Evolutionary conservation across 495 filamentous ascomycete species (phyloP).

Genomic region (Pyrenopolyporus hunteri): DNA sequence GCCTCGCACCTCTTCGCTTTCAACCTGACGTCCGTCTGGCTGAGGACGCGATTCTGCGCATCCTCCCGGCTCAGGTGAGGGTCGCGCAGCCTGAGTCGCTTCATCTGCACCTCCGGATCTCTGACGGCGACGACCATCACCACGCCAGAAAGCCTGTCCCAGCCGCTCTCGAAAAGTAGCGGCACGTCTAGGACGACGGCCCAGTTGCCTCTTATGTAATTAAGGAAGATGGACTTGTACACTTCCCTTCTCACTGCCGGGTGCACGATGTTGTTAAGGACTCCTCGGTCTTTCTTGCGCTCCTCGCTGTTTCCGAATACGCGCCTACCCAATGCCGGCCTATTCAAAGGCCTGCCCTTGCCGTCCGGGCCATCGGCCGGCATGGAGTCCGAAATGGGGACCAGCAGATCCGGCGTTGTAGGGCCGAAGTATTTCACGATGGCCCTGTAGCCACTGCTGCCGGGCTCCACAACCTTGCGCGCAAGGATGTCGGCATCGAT

Average conservation of each 20-base stretch:
- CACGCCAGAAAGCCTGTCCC: constrained; percentile 79
- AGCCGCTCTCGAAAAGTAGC: constrained; percentile 82
- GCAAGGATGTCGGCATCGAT: constrained; percentile 95
- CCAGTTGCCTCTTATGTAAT: constrained; percentile 76
- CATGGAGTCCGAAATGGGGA: constrained; percentile 53
- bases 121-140: constrained; percentile 84
- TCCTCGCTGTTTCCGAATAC: constrained; percentile 80
- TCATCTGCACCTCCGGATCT: constrained; percentile 79
- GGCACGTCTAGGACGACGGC: constrained; percentile 94
- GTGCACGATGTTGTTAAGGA: constrained; percentile 90
- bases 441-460: constrained; percentile 77
- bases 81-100: constrained; percentile 74
- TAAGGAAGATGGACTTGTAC: constrained; percentile 65
- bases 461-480: constrained; percentile 88
- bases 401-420: constrained; percentile 82
- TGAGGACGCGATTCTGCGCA: constrained; percentile 78
- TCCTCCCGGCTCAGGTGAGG: constrained; percentile 74
- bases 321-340: constrained; percentile 79
- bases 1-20: constrained; percentile 77
- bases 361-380: constrained; percentile 50
- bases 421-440: constrained; percentile 81
- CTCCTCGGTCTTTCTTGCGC: constrained; percentile 66
- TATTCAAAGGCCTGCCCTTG: constrained; percentile 75
- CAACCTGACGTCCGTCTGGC: constrained; percentile 80
- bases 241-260: constrained; percentile 82